These are phyloP conservation scores for Elongisporangium prolatum DNA, from an alignment of 352 stramenopile species.

Conservation along the genomic window DNA sequence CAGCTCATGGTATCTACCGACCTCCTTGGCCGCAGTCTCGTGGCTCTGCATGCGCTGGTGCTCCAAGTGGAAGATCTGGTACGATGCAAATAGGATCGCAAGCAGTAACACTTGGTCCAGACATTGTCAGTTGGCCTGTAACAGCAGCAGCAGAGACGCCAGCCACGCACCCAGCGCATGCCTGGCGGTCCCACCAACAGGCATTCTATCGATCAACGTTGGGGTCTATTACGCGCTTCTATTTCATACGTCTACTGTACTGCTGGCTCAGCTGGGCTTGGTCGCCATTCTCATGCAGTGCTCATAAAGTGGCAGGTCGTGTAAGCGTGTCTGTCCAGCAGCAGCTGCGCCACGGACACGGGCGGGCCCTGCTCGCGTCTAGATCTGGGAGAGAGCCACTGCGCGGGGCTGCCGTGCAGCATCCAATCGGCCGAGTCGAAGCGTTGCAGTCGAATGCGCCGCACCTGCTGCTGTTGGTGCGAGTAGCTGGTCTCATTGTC, in stretches of 20 bases:
- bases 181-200: conserved; percentile 16
- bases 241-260: conserved; percentile 1
- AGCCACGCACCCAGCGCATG: conserved; percentile 28
- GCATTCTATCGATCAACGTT: too few relatives aligned
- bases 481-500: not conserved
- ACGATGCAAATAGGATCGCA: conserved; percentile 51
- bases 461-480: conserved; percentile 34
- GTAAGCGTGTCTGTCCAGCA: conserved; percentile 57
- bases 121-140: not conserved
- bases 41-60: conserved; percentile 23
- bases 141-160: not conserved
- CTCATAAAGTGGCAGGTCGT: conserved; percentile 41
- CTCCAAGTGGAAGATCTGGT: conserved; percentile 56
- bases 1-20: too few relatives aligned
- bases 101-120: conserved; percentile 40
- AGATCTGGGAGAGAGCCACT: not conserved
- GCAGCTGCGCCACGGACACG: conserved; percentile 36
- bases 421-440: conserved; percentile 77
- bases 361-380: conserved; percentile 4
- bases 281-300: conserved; percentile 13
- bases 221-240: not conserved
- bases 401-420: conserved; percentile 20
- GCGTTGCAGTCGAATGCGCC: conserved; percentile 50
- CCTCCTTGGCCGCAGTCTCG: conserved; percentile 31
- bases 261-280: conserved; percentile 10